These are phyloP conservation scores for Exophiala oligosperma DNA, from an alignment of 2,329 filamentous ascomycete species.

Conservation along the genomic window DNA sequence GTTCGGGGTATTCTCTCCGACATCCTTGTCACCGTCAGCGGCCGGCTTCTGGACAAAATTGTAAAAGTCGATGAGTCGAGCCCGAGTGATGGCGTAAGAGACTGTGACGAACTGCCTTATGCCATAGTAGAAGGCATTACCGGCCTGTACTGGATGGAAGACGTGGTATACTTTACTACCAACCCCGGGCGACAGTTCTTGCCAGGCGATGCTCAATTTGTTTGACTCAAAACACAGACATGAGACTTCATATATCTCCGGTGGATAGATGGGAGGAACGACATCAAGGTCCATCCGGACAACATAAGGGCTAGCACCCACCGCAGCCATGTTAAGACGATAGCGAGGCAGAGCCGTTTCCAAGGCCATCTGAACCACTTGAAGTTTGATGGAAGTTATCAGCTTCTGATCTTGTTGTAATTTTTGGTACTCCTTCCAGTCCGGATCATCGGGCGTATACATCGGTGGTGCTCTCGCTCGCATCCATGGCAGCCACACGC, in stretches of 20 bases:
- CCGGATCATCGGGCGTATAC: constrained; percentile 23
- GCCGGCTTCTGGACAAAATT: background rate
- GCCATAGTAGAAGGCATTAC: constrained; percentile 23
- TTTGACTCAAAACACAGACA: constrained; percentile 20
- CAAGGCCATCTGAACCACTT: constrained; percentile 10
- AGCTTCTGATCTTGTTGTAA: constrained; percentile 24
- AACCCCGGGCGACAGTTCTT: constrained; percentile 16
- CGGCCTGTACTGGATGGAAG: constrained; percentile 23
- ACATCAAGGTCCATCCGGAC: constrained; percentile 15
- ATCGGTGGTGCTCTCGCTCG: constrained; percentile 8
- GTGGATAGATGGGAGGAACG: constrained; percentile 18
- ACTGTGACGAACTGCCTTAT: constrained; percentile 19
- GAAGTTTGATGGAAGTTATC: constrained; percentile 13
- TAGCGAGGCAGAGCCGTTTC: background rate
- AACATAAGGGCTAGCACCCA: background rate
- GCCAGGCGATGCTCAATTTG: constrained; percentile 19
- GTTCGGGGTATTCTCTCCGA: background rate
- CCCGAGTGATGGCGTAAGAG: constrained; percentile 17
- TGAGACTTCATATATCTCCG: constrained; percentile 24
- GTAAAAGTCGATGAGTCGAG: constrained; percentile 14
- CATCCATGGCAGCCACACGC: constrained; percentile 27
- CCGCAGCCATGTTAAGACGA: background rate
- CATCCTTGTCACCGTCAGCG: background rate
- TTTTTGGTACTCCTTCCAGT: constrained; percentile 25
- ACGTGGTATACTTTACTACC: constrained; percentile 25